These are phyloP conservation scores for Fusarium sarcochroum DNA, from an alignment of 2,329 filamentous ascomycete species.

Conservation along the genomic window DNA sequence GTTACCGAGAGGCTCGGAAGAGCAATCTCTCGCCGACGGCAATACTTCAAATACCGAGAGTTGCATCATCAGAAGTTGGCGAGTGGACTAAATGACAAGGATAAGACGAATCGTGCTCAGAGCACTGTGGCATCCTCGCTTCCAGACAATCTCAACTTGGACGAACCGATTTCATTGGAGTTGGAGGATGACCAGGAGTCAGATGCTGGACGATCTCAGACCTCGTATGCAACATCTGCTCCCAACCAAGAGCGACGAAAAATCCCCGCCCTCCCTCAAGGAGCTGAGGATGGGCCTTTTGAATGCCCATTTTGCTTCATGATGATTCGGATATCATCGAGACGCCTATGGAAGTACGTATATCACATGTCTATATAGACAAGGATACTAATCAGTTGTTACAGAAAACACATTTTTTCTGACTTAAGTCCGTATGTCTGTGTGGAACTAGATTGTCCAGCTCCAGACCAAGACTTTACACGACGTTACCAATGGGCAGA, in stretches of 20 bases:
- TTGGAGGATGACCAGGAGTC: accelerated
- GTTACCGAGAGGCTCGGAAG: neutral
- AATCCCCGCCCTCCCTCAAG: accelerated
- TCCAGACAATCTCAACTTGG: accelerated
- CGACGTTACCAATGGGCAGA: neutral
- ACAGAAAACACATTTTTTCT: neutral
- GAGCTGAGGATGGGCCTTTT: neutral
- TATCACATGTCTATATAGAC: accelerated
- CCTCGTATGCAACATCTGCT: neutral
- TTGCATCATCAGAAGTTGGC: neutral
- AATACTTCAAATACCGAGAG: constrained; percentile 33
- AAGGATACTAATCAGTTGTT: accelerated
- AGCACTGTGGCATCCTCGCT: constrained; percentile 6
- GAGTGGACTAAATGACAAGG: accelerated
- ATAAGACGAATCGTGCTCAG: accelerated
- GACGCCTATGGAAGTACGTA: neutral
- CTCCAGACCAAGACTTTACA: neutral
- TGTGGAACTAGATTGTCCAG: neutral
- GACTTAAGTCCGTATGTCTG: constrained; percentile 9
- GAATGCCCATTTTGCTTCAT: constrained; percentile 19
- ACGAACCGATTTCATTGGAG: accelerated
- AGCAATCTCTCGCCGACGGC: neutral
- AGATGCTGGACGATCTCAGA: neutral
- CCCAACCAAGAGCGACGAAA: accelerated
- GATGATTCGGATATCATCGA: neutral